Conservation (phyloP, 345 rosid species). For the Triadica sebifera region DNA sequence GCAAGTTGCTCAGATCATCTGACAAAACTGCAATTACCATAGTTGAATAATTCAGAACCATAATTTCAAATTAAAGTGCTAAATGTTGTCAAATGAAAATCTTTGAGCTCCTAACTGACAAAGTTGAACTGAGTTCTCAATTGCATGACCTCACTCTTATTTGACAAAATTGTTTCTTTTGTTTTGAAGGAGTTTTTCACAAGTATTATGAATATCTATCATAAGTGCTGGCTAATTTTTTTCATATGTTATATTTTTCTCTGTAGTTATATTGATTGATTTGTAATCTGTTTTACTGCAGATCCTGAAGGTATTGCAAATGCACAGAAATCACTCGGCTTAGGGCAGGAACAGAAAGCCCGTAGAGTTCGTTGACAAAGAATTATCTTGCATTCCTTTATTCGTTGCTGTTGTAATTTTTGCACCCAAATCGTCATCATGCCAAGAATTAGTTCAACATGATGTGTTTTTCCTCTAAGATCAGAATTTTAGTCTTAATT, state of each 20-base stretch:
- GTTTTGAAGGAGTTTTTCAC: too few relatives aligned
- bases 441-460: neutral
- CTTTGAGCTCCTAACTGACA: neutral
- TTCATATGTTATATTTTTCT: neutral
- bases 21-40: neutral
- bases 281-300: slow-evolving; percentile 26
- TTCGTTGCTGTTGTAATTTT: neutral
- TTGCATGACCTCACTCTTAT: neutral
- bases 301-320: slow-evolving; percentile 96
- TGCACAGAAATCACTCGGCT: slow-evolving; percentile 88
- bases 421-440: neutral
- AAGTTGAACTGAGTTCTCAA: neutral
- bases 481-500: neutral
- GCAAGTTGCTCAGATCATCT: neutral
- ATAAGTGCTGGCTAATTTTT: neutral
- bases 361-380: slow-evolving; percentile 62
- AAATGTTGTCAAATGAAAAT: too few relatives aligned
- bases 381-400: neutral
- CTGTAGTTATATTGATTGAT: neutral
- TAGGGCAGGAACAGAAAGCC: slow-evolving; percentile 90
- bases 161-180: neutral
- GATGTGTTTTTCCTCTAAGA: neutral
- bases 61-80: neutral
- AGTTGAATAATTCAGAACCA: neutral
- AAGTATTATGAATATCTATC: neutral